Evolutionary conservation across 176 grass and related monocot genomes (phyloP), one percentile per base, ranked within the genome.

Genomic region (Neostapfia colusana): DNA sequence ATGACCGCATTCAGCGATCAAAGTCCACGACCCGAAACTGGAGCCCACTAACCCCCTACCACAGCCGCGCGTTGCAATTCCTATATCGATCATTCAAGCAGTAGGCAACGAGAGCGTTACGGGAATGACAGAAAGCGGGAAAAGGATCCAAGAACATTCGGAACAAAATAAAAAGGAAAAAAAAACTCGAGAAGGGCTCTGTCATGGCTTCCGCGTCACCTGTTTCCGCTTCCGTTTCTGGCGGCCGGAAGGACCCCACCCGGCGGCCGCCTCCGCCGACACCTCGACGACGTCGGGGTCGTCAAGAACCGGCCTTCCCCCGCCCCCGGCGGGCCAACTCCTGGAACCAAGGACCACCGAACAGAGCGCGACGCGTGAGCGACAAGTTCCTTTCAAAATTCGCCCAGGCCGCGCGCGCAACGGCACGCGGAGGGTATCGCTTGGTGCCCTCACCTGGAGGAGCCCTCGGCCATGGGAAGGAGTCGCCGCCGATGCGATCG

Each of bases 231-330:
- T 89, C 67, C 68, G 80, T 72, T 93, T 89, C 76, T 73, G 73
- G 76, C 84, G 72, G 34, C 10, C 56, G 31, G 90, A 59, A 65
- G 86, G 65, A 44, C 18, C 60, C 90, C 86, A 84, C 25, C 48
- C 45, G 1, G 62, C 74, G 16, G 46, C 70, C 1, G 45, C 65
- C 70, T 84, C 81, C 63, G 81, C 34, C 16, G 84, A 46, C 7
- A 89, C 51, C 86, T 93, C 86, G 61, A 87, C 46, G 15, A 89
- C 57, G 23, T 89, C 90, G 12, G 67, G 56, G 60, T 93, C 77
- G 24, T 74, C 62, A 62, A 38, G 17, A 20, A 18, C 65, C 66
- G 75, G 25, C 46, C 68, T 46, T 16, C 75, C 72, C 0, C 27
- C 36, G 14, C 24, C 82, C 2, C 65, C 42, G 25, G 49, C 37